phyloP scores from a whole-genome alignment of 140 eudicot genomes.

The Bidens hawaiensis region DNA sequence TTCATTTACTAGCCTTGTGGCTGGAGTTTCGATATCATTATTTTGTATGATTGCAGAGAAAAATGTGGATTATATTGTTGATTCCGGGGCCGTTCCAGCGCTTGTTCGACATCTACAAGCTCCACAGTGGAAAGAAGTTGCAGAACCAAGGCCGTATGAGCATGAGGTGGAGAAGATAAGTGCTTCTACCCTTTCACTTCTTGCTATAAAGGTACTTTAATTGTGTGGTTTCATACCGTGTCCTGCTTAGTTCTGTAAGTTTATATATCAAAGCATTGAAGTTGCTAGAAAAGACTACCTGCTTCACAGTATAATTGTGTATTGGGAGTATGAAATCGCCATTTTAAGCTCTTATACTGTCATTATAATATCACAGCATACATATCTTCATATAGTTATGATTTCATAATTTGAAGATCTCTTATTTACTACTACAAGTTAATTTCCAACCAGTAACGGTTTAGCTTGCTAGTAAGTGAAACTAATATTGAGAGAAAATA shows the following conservation, averaged over 20 bases:
- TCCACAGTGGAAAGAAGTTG: slow-evolving; percentile 53
- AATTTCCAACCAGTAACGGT: neutral
- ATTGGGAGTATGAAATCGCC: neutral
- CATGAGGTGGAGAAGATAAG: slow-evolving; percentile 96
- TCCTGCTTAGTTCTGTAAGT: neutral
- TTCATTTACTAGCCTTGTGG: too few species aligned
- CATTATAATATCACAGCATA: neutral
- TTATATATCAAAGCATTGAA: neutral
- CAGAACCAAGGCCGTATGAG: slow-evolving; percentile 48
- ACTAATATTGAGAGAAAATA: slow-evolving; percentile 3
- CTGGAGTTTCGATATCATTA: too few species aligned
- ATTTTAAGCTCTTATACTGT: neutral
- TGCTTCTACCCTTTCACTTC: slow-evolving; percentile 94
- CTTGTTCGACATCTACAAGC: slow-evolving; percentile 72
- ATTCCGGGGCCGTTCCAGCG: slow-evolving; percentile 70
- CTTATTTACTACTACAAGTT: slow-evolving; percentile 1
- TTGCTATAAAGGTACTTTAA: slow-evolving; percentile 66
- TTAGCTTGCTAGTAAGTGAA: slow-evolving; percentile 6
- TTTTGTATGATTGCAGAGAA: slow-evolving; percentile 55
- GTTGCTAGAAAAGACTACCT: neutral
- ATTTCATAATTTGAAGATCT: neutral
- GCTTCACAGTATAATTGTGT: slow-evolving; percentile 6
- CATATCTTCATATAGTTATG: neutral
- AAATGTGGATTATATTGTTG: slow-evolving; percentile 68
- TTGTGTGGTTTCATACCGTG: slow-evolving; percentile 1